Conservation (phyloP, 225 moss, liverwort and hornwort genomes). For the Anthoceros angustus region DNA sequence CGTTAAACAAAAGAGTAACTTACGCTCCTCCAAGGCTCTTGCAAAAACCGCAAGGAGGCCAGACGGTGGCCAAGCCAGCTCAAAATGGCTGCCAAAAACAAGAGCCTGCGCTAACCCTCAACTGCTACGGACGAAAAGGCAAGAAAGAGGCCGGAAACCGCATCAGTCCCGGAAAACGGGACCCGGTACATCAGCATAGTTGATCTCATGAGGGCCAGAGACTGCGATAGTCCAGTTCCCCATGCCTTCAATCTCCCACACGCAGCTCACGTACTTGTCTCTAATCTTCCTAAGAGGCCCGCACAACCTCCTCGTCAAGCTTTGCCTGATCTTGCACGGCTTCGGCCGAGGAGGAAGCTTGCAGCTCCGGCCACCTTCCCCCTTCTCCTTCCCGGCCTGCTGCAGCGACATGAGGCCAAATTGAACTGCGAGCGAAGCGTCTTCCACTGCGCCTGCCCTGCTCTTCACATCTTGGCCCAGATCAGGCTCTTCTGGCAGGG, state of each 20-base stretch:
- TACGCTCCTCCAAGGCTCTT: too few relatives aligned
- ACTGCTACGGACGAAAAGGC: too few relatives aligned
- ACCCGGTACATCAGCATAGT: not conserved
- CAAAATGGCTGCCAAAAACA: too few relatives aligned
- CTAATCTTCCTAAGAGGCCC: not conserved
- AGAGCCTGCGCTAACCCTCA: too few relatives aligned
- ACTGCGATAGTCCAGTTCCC: not conserved
- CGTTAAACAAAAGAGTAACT: too few relatives aligned
- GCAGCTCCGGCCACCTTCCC: not conserved
- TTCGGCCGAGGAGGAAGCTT: not conserved
- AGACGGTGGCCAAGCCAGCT: too few relatives aligned
- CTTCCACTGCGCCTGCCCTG: not conserved
- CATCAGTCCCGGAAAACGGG: too few relatives aligned
- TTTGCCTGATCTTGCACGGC: not conserved
- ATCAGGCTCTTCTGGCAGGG: not conserved
- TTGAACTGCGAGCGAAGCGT: not conserved
- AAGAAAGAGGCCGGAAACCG: too few relatives aligned
- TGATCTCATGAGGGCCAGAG: not conserved
- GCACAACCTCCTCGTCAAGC: not conserved
- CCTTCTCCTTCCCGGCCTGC: not conserved
- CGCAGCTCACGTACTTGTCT: conserved; percentile 3
- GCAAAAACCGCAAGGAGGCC: too few relatives aligned
- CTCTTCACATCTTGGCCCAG: not conserved
- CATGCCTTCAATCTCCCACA: not conserved
- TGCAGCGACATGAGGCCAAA: not conserved